A percentile compares a stretch with the other conserved stretches of the same genome.
Conservation (phyloP, 495 filamentous ascomycete genomes). For the Penicillium nucicola region DNA sequence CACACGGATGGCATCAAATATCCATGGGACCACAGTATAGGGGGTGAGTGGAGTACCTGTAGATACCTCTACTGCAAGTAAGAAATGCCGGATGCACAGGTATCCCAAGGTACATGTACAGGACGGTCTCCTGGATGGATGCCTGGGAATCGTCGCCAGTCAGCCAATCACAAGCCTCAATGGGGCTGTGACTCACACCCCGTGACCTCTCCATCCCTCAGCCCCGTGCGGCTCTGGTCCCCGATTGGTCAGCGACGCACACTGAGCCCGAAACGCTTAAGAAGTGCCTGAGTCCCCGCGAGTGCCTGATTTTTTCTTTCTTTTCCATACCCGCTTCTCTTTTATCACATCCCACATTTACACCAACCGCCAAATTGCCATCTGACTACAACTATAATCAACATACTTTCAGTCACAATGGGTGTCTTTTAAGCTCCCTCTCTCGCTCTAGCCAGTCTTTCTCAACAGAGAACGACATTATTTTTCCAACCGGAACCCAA, state of each 20-base stretch:
- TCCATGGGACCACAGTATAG: background rate
- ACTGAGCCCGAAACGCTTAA: constrained; percentile 28
- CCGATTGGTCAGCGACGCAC: constrained; percentile 28
- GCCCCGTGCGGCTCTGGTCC: constrained; percentile 12
- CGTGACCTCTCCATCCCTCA: constrained; percentile 25
- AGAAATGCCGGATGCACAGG: background rate
- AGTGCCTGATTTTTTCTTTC: constrained; percentile 33
- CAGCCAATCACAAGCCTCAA: constrained; percentile 21
- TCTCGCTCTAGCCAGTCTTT: constrained; percentile 34
- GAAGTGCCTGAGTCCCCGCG: constrained; percentile 40
- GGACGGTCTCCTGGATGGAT: background rate
- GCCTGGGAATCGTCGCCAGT: constrained; percentile 23
- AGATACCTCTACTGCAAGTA: constrained; percentile 6
- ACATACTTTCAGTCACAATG: constrained; percentile 39
- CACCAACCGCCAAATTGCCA: constrained; percentile 25
- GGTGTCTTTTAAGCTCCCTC: constrained; percentile 48
- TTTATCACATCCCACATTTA: constrained; percentile 5
- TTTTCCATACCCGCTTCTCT: constrained; percentile 9
- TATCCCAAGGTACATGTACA: constrained; percentile 3
- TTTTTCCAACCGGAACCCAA: constrained; percentile 42
- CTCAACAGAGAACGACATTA: constrained; percentile 47
- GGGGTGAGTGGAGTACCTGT: background rate
- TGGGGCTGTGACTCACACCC: constrained; percentile 41
- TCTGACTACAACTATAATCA: constrained; percentile 22
- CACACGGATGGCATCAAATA: too few species aligned